phyloP scores from a whole-genome alignment of 805 yeast genomes.

The Blastobotrys americana region DNA sequence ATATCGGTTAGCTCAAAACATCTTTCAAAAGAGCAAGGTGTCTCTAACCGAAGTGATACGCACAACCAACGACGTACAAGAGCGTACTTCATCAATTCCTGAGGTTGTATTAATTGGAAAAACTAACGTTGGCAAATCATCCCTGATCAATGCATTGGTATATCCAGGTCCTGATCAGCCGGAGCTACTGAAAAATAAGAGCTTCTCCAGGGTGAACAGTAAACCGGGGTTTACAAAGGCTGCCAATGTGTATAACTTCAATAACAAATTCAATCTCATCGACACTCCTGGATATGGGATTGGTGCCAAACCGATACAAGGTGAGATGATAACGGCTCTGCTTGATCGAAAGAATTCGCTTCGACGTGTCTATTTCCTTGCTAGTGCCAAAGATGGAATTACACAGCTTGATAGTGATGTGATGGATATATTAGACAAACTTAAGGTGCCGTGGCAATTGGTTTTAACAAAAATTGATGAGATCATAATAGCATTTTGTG shows the following conservation, averaged over 20 bases:
- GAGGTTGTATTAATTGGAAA: constrained; percentile 73
- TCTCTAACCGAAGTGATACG: constrained; percentile 20
- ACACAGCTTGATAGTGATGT: constrained; percentile 49
- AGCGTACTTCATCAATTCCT: constrained; percentile 39
- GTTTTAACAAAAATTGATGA: constrained; percentile 73
- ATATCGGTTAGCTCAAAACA: constrained; percentile 26
- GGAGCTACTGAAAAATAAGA: constrained; percentile 24
- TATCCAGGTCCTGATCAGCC: constrained; percentile 25
- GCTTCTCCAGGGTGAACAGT: constrained; percentile 39
- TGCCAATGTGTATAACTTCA: constrained; percentile 64
- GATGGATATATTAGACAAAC: constrained; percentile 40
- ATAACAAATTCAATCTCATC: constrained; percentile 54
- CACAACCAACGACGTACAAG: constrained; percentile 27
- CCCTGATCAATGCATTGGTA: constrained; percentile 54
- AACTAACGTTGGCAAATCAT: constrained; percentile 83
- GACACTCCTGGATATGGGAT: constrained; percentile 92
- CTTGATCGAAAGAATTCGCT: constrained; percentile 47
- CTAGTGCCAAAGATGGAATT: constrained; percentile 56
- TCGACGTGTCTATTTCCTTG: constrained; percentile 50
- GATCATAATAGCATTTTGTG: too few relatives aligned
- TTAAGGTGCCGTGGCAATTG: constrained; percentile 65
- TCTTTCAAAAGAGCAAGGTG: constrained; percentile 23
- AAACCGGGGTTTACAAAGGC: constrained; percentile 54
- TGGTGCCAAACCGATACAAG: constrained; percentile 60
- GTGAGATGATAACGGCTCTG: constrained; percentile 59